Evolutionary conservation across 805 yeast species (phyloP), one percentile per base, ranked within the genome.

Genomic region (Yarrowia sp.): DNA sequence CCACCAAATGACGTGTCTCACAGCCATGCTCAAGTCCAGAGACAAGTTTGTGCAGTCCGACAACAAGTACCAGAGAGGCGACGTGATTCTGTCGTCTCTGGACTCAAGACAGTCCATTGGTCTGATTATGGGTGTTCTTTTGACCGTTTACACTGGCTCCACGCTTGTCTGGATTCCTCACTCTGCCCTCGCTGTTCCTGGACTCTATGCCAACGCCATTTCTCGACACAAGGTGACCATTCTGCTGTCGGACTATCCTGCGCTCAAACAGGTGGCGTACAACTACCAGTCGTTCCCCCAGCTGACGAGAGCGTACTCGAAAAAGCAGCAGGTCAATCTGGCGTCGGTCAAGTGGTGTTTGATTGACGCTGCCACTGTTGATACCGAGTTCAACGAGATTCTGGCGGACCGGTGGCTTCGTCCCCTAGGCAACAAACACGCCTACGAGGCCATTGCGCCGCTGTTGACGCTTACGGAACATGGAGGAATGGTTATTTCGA

Each of bases 401-500:
- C 79, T 95, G 43, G 85, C 96, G 12, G 93, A 91, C 68, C 81
- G 98, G 65, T 95, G 96, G 91, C 79, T 95, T 54, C 83, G 86
- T 68, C 98, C 98, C 1, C 75, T 95, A 62, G 99, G 99, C 0
- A 91, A 96, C 71, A 82, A 79, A 64, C 83, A 83, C 62, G 87
- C 96, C 0, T 82, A 88, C 38, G 83, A 85, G 62, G 89, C 91
- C 4, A 87, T 92, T 30, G 87, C 96, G 0, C 99, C 99, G 0
- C 83, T 95, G 79, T 79, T 95, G 48, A 89, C 97, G 0, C 78
- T 95, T 58, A 85, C 89, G 68, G 99, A 95, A 72, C 96, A 92
- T 71, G 99, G 99, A 35, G 99, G 99, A 2, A 90, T 93, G 84
- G 92, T 92, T 12, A 85, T 95, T 7, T 85, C 98, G 0, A 83